phyloP scores from a whole-genome alignment of 805 yeast genomes.

The Yamadazyma nakazawae region DNA sequence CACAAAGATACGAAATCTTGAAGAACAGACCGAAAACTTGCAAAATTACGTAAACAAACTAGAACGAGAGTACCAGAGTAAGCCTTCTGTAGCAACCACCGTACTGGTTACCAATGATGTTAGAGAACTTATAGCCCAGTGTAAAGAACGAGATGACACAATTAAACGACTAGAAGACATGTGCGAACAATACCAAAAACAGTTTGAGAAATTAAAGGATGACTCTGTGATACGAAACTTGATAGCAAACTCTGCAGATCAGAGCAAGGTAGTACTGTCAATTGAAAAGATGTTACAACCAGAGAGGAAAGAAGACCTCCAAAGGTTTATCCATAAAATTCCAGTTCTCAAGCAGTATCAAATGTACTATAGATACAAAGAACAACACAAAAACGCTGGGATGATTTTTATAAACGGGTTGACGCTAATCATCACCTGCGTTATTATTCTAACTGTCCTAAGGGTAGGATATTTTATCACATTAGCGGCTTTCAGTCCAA shows the following conservation, averaged over 20 bases:
- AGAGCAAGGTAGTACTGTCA: constrained; percentile 19
- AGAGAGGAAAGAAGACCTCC: constrained; percentile 2
- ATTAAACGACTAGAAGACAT: constrained; percentile 17
- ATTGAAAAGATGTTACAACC: constrained; percentile 17
- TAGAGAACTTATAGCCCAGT: constrained; percentile 15
- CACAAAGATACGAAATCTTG: constrained; percentile 16
- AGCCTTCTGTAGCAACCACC: background rate
- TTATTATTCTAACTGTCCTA: constrained; percentile 18
- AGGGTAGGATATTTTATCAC: constrained; percentile 17
- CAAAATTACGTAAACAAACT: constrained; percentile 16
- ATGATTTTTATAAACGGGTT: constrained; percentile 19
- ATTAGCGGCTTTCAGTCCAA: constrained; percentile 4
- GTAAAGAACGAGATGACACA: constrained; percentile 17
- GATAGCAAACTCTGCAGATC: constrained; percentile 17
- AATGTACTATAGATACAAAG: constrained; percentile 22
- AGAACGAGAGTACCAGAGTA: constrained; percentile 12
- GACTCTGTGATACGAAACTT: constrained; percentile 14
- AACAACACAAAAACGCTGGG: constrained; percentile 20
- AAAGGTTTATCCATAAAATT: constrained; percentile 19
- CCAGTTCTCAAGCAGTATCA: constrained; percentile 32
- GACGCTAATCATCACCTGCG: constrained; percentile 20
- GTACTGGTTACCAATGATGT: background rate
- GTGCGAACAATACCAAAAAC: constrained; percentile 18
- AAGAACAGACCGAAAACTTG: constrained; percentile 16
- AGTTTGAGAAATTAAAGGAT: constrained; percentile 13